Evolutionary conservation across 148 eudicot species (phyloP).

Genomic region (Vaccinium darrowii): DNA sequence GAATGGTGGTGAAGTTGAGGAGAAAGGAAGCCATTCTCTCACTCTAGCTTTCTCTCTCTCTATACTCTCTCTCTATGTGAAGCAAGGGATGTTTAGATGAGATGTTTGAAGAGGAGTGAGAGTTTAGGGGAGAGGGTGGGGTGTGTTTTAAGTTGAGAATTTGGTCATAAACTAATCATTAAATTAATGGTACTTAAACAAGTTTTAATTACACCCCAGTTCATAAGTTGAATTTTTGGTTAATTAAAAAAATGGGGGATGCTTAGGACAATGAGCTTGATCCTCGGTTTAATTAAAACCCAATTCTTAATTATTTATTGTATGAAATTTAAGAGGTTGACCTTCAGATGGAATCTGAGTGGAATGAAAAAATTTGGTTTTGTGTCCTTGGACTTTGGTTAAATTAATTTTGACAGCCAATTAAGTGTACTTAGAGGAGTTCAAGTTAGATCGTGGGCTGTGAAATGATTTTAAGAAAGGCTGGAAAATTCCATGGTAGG

Average conservation of each 20-base stretch:
- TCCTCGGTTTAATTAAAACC: slow-evolving; percentile 9
- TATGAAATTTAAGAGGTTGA: not conserved
- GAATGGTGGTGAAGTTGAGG: slow-evolving; percentile 25
- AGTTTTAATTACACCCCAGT: slow-evolving; percentile 16
- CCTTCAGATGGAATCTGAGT: not conserved
- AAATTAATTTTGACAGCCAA: not conserved
- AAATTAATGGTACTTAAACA: not conserved
- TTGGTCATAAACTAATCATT: slow-evolving; percentile 1
- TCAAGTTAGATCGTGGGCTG: not conserved
- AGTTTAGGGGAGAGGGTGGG: slow-evolving; percentile 8
- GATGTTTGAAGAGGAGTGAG: not conserved
- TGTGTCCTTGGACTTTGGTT: not conserved
- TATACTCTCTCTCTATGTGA: not conserved
- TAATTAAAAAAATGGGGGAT: not conserved
- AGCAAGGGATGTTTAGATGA: not conserved
- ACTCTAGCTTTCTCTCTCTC: not conserved
- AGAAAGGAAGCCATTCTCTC: slow-evolving; percentile 33
- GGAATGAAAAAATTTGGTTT: not conserved
- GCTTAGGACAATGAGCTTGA: not conserved
- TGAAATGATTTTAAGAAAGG: not conserved
- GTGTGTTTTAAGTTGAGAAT: slow-evolving; percentile 12
- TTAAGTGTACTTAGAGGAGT: not conserved
- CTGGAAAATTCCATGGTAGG: not conserved
- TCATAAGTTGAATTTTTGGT: not conserved
- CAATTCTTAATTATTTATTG: not conserved